Base-by-base conservation (phyloP, 1,284 basidiomycete species). In the Irpex sp. region DNA sequence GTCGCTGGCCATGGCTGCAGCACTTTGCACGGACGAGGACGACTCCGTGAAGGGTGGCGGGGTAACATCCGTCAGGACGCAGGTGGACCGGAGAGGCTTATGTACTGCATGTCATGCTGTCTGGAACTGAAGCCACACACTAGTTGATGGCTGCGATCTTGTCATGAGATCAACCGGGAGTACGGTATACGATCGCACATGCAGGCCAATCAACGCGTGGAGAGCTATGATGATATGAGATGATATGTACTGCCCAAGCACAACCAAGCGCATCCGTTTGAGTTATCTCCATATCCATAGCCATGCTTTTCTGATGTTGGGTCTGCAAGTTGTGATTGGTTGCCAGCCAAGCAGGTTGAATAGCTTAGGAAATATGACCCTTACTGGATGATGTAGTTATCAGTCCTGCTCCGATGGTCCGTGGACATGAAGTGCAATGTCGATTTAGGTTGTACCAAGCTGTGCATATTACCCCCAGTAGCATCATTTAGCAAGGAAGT, bases 1-100 rank as follows among this genome's bases (percentile, higher is more conserved):
- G 14, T 62, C 60, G 19, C 58, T 66, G 5, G 64, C 67, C 69
- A 70, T 70, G 58, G 61, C 52, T 54, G 28, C 45, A 36, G 47
- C 36, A 36, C 42, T 48, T 45, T 45, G 42, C 36, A 57, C 56
- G n/a, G 19, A 51, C 4, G 48, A 51, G n/a, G 18, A 51, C 48
- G 48, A 18, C 12, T 45, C 39, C 39, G 39, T 51, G 52, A 33
- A 51, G 42, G 59, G 48, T 45, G 56, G 39, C n/a, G 39, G 39
- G 14, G 39, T 14, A 14, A 45, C n/a, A n/a, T 45, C 14, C 39
- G 39, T 45, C 14, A 45, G 39, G 14, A 14, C 39, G 39, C 39
- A 45, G 39, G 12, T n/a, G 39, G 39, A 45, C 39, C 39, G 14
- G 39, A 45, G 39, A 45, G 39, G 39, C n/a, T 45, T 45, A 14